A percentile compares a stretch with the other conserved stretches of the same genome.
Evolutionary conservation across 371 early-diverging fungal genomes (phyloP).

Genomic region (Mucor indicus): DNA sequence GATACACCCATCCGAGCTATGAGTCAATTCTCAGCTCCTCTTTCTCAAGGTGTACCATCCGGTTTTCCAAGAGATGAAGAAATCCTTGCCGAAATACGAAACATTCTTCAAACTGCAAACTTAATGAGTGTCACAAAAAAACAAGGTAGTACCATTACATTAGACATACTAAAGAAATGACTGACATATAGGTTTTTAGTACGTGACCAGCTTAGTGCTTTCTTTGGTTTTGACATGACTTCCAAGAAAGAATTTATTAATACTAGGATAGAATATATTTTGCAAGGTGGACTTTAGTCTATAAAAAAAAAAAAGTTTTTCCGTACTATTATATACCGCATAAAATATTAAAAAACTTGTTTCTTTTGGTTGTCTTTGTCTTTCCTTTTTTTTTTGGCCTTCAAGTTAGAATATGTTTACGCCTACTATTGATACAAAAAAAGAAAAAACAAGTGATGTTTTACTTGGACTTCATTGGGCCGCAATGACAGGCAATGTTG

Average conservation of each 20-base stretch:
- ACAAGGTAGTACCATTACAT: slow-evolving; percentile 67
- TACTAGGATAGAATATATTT: slow-evolving; percentile 73
- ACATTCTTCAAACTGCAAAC: slow-evolving; percentile 77
- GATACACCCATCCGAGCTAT: slow-evolving; percentile 27
- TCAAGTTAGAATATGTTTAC: background rate
- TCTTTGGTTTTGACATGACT: slow-evolving; percentile 82
- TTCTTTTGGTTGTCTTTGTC: background rate
- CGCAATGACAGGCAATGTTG: slow-evolving; percentile 64
- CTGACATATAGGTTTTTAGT: slow-evolving; percentile 42
- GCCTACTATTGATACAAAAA: slow-evolving; percentile 15
- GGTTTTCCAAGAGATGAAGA: slow-evolving; percentile 83
- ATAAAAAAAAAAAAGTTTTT: slow-evolving; percentile 2
- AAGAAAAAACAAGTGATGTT: slow-evolving; percentile 31
- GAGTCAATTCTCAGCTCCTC: slow-evolving; percentile 37
- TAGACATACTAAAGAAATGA: background rate
- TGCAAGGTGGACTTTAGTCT: slow-evolving; percentile 46
- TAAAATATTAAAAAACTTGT: background rate
- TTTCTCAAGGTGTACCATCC: slow-evolving; percentile 34
- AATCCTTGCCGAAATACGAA: slow-evolving; percentile 75
- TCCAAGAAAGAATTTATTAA: slow-evolving; percentile 86
- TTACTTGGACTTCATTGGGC: slow-evolving; percentile 60
- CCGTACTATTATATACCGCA: background rate
- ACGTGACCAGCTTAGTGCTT: slow-evolving; percentile 72
- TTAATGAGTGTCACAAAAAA: slow-evolving; percentile 84
- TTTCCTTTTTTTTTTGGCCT: background rate